Percentiles rank a stretch among this genome's conserved stretches.
These are phyloP conservation scores for Mycena vulgaris DNA, from an alignment of 768 basidiomycete species.

Conservation along the genomic window DNA sequence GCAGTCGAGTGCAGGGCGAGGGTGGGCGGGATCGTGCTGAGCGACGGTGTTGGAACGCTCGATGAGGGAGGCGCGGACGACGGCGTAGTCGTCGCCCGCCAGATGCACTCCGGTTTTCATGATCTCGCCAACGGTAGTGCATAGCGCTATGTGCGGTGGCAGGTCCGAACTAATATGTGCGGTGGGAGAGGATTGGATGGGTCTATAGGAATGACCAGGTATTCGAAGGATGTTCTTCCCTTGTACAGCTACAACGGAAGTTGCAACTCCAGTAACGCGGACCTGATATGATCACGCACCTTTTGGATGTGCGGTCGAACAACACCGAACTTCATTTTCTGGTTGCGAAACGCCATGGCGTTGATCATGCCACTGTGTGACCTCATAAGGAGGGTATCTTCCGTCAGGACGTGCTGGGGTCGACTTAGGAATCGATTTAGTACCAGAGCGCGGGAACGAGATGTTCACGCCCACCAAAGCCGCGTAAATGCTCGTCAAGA, in stretches of 20 bases:
- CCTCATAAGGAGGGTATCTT: not conserved
- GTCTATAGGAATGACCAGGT: constrained; percentile 6
- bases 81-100: not conserved
- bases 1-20: not conserved
- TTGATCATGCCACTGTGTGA: not conserved
- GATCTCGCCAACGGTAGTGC: not conserved
- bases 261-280: not conserved
- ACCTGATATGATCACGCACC: not conserved
- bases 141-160: constrained; percentile 12
- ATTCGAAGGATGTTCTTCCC: constrained; percentile 14
- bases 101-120: not conserved
- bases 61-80: not conserved
- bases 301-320: constrained; percentile 13
- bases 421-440: not conserved
- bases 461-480: not conserved
- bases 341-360: not conserved
- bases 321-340: not conserved
- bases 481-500: constrained; percentile 11
- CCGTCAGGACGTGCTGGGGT: not conserved
- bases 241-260: constrained; percentile 8
- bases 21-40: not conserved
- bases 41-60: not conserved
- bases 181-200: not conserved
- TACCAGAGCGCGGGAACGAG: not conserved
- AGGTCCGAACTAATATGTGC: not conserved